Evolutionary conservation across 129 eudicot species (phyloP), one percentile per base, ranked within the genome.

Genomic region (Flaveria ramosissima): DNA sequence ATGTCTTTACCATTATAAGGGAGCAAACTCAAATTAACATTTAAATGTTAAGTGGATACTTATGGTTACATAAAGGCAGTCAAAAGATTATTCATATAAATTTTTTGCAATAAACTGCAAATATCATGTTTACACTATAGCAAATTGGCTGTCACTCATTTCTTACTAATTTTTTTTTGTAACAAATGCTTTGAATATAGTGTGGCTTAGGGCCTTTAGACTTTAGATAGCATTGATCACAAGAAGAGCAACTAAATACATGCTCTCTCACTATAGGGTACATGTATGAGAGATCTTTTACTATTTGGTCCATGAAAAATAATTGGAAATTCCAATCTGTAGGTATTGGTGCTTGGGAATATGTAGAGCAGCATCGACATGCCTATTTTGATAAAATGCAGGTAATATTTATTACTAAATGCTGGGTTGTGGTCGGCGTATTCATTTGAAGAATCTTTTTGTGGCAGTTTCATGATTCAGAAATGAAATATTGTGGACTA

Each of bases 301-400:
- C 75, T 16, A 26, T 52, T 16, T 65, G 79, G 72, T 27, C 36
- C 65, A 11, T 73, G 55, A 42, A 32, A 83, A 70, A 41, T 73
- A 70, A 70, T 69, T 59, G 12, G 10, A 67, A 51, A 66, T 30
- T 45, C 46, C 69, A 6, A 50, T 82, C 55, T 81, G 73, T 70
- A 94, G 99, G 70, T 82, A 73, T 91, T 67, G 99, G 99, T 68
- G 96, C 99, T 67, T 95, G 99, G 99, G 52, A 89, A 83, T 86
- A 83, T 86, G 89, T 95, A 80, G 90, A 91, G 77, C 90, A 87
- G 69, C 96, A 91, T 56, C 87, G 99, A n/a, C 99, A 95, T 82
- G 96, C 99, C 72, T 95, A 89, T 70, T 95, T 95, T 75, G 95
- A 88, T 72, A 86, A 78, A 78, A 95, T 95, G 99, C 99, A 95